Base-by-base conservation (phyloP, 805 yeast species). In the Ogataea nakhonphanomensis region DNA sequence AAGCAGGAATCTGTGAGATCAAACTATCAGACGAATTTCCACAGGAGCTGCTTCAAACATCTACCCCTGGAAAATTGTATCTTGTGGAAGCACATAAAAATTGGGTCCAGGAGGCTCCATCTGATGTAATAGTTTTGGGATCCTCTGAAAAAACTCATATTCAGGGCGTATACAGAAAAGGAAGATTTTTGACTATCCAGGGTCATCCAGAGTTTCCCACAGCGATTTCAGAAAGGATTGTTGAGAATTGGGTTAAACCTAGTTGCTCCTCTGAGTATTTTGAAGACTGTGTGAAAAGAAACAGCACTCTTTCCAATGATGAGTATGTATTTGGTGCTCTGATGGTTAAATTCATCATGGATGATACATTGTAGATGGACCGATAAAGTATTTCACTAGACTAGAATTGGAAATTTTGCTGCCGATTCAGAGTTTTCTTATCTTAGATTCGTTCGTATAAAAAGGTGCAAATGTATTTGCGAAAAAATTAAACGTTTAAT, bases 161-260 rank as follows among this genome's bases (percentile, higher is more conserved):
- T 25, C 96, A 89, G 62, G 95, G 95, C 0, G 63, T 85, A 22
- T 74, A 73, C 40, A 73, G 74, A 29, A 68, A 71, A 0, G 55
- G 67, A 15, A 67, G 71, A 31, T 39, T 84, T 7, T 61, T 89
- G 15, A 76, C 93, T 0, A 74, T 88, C 50, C 97, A 89, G 61
- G 96, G 96, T 0, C 97, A 89, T 54, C 96, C 96, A 0, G 96
- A 89, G 58, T 89, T 85, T 54, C 55, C 64, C 20, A 64, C 65
- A 0, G 68, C 60, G 3, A 55, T 57, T 14, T 57, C 61, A 2
- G 30, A 44, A 3, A 31, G 29, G 1, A 21, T 54, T 21, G 36
- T 44, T 11, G 35, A 42, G 6, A 23, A 21, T 7, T 35, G 30
- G 30, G 25, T 43, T 7, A 25, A 29, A 8, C 27, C 28, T 12